These are phyloP conservation scores for Mercurialis annua DNA, from an alignment of 345 rosid species.

Conservation along the genomic window DNA sequence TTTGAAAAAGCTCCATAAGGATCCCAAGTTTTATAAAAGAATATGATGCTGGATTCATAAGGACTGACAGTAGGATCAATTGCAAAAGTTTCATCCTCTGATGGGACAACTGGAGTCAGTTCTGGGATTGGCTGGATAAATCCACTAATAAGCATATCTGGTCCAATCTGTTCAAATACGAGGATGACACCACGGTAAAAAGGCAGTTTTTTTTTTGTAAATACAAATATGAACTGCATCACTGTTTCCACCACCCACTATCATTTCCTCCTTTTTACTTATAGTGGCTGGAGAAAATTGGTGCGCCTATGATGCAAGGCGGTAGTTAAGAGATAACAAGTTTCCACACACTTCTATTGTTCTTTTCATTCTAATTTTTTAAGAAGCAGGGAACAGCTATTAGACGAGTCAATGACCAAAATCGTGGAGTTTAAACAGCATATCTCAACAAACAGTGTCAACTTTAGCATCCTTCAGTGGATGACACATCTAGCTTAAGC, in stretches of 20 bases:
- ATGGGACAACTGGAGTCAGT: slow-evolving; percentile 68
- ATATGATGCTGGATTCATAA: slow-evolving; percentile 68
- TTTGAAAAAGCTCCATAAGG: slow-evolving; percentile 89
- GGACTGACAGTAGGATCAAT: slow-evolving; percentile 78
- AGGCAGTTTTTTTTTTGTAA: neutral
- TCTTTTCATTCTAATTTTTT: no score
- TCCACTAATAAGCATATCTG: slow-evolving; percentile 89
- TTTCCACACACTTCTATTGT: no score
- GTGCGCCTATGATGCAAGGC: no score
- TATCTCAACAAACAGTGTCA: no score
- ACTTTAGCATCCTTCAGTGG: no score
- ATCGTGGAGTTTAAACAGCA: no score
- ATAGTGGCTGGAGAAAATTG: no score
- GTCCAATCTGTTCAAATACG: slow-evolving; percentile 65
- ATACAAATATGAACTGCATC: neutral
- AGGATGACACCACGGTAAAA: slow-evolving; percentile 2
- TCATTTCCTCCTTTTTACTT: no score
- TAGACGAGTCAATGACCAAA: no score
- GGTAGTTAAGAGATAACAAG: no score
- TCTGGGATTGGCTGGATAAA: slow-evolving; percentile 94
- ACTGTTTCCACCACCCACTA: neutral
- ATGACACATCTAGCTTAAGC: no score
- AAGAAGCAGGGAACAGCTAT: no score
- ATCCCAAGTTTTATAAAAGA: slow-evolving; percentile 94
- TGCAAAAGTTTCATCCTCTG: slow-evolving; percentile 71